A percentile compares a stretch with the other conserved stretches of the same genome.
phyloP scores from a whole-genome alignment of 805 yeast species.

The Yarrowia sp. region DNA sequence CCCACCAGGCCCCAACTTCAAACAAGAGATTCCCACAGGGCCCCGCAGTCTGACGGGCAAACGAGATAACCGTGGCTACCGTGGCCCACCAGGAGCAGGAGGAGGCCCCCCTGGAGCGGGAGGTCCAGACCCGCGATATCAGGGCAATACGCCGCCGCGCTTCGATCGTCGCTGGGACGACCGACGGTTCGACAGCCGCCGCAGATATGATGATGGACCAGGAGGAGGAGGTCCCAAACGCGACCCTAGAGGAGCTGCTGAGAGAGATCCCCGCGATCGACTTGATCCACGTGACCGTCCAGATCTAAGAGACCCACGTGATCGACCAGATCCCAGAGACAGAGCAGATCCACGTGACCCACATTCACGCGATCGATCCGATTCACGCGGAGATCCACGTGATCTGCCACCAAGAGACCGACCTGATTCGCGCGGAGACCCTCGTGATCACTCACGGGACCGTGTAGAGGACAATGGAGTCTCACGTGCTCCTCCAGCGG shows the following conservation, averaged over 20 bases:
- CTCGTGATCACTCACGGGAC: neutral
- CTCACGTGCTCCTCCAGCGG: neutral
- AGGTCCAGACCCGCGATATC: neutral
- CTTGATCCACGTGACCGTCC: neutral
- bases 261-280: neutral
- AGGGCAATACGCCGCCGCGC: slow-evolving; percentile 5
- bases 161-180: slow-evolving; percentile 17
- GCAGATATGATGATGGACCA: neutral
- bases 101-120: slow-evolving; percentile 1
- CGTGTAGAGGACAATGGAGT: neutral
- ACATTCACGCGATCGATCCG: neutral
- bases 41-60: slow-evolving; percentile 25
- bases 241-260: neutral
- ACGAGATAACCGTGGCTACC: slow-evolving; percentile 24
- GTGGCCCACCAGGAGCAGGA: slow-evolving; percentile 19
- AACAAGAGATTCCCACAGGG: slow-evolving; percentile 12
- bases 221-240: neutral
- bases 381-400: neutral
- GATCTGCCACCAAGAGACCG: neutral
- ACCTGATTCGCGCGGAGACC: neutral
- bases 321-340: neutral
- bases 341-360: neutral
- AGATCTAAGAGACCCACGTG: neutral
- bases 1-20: slow-evolving; percentile 22
- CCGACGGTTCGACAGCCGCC: neutral